Base-by-base conservation (phyloP, 306 rosid genomes). In the Vachellia pachyceras region DNA sequence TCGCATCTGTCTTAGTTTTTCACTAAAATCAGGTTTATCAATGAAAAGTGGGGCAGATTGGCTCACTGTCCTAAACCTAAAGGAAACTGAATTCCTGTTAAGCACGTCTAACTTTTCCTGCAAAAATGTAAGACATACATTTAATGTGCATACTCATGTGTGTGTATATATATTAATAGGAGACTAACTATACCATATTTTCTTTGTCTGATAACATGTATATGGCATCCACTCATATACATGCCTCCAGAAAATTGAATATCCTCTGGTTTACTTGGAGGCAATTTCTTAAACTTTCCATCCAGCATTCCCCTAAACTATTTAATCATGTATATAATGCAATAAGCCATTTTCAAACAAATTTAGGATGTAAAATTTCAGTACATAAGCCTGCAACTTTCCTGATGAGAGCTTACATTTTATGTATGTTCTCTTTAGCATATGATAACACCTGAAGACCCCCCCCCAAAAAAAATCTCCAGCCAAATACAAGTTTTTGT, bases 21-120 rank as follows among this genome's bases (percentile, higher is more conserved):
- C 99, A 54, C 85, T 83, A 25, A 84, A 70, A 82, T 90, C 97
- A 40, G 86, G 87, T 73, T 77, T 84, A 61, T 90, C 97, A 4
- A 91, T 76, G 82, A 90, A 90, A 77, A 96, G 96, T 57, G 99
- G 99, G 79, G 99, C 98, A 20, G 99, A 96, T 84, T 93, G 98
- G 89, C 94, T 93, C 73, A 75, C 89, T 8, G 86, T 7, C 80
- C 87, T 82, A 52, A 82, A 84, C 88, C 81, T 87, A 44, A 82
- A 88, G 58, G 93, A 88, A 87, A 89, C 81, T 23, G 88, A 83
- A 85, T 85, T 89, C 84, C 79, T 82, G 45, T 6, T 85, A 71
- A 81, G 77, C 84, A 89, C 90, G 69, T 84, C 82, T 5, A 91
- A 60, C 78, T 91, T 91, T 82, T 88, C 97, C 99, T 91, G 96